A percentile compares a stretch with the other conserved stretches of the same genome.
Evolutionary conservation across 2,329 filamentous ascomycete genomes (phyloP).

Genomic region (Colletotrichum ledebouriae): DNA sequence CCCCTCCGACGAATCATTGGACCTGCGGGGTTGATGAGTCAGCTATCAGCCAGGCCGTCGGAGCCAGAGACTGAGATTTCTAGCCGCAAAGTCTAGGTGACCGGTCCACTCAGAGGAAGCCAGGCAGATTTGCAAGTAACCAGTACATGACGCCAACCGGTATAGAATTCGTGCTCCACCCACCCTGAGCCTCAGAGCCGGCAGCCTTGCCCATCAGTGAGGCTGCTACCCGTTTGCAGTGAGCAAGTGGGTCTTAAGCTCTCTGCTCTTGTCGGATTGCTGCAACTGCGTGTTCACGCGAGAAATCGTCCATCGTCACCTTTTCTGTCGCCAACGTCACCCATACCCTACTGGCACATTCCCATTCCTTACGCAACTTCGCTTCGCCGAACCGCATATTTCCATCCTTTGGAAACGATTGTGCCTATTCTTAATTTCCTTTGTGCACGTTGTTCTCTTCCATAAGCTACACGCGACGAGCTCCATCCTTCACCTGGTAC

Average conservation of each 20-base stretch:
- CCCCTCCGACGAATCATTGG: constrained; percentile 18
- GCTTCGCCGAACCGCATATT: background rate
- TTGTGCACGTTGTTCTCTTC: constrained; percentile 28
- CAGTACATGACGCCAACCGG: constrained; percentile 10
- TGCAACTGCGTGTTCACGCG: constrained; percentile 39
- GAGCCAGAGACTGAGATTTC: background rate
- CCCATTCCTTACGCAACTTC: background rate
- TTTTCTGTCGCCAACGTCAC: constrained; percentile 16
- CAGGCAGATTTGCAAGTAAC: constrained; percentile 5
- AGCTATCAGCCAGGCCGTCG: constrained; percentile 2
- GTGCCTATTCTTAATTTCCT: constrained; percentile 19
- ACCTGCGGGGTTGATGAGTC: constrained; percentile 33
- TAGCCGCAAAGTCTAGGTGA: constrained; percentile 9
- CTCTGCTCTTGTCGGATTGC: constrained; percentile 18
- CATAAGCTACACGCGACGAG: constrained; percentile 40
- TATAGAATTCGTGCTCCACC: constrained; percentile 16
- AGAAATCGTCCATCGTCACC: constrained; percentile 36
- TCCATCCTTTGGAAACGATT: constrained; percentile 11
- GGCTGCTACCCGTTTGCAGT: constrained; percentile 39
- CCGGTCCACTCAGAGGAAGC: background rate
- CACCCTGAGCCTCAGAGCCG: constrained; percentile 4
- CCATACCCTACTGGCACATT: constrained; percentile 7
- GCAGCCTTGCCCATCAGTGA: constrained; percentile 40
- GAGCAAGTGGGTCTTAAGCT: constrained; percentile 38
- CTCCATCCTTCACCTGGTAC: constrained; percentile 31